phyloP scores from a whole-genome alignment of 2,329 filamentous ascomycete genomes.

The Talaromyces atroroseus region DNA sequence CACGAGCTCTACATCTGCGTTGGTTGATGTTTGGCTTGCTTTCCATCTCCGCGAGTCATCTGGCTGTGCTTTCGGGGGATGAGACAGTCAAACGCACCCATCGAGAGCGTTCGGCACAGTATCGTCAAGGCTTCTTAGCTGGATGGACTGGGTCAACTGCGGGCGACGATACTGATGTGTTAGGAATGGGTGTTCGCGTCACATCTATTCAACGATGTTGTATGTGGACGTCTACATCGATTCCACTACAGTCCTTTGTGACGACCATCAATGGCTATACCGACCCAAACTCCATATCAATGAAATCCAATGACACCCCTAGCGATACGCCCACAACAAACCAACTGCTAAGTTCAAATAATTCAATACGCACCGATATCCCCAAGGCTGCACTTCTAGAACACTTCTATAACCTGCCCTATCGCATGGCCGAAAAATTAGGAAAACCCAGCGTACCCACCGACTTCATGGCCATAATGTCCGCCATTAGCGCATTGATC shows the following conservation, averaged over 20 bases:
- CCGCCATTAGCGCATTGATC: not conserved
- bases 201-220: not conserved
- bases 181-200: not conserved
- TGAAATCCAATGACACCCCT: too few relatives aligned
- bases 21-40: slow-evolving; percentile 9
- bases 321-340: not conserved
- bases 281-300: not conserved
- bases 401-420: not conserved
- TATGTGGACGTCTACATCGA: not conserved
- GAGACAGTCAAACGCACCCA: not conserved
- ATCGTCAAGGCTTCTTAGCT: not conserved
- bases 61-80: not conserved
- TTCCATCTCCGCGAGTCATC: slow-evolving; percentile 5
- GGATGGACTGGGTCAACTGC: not conserved
- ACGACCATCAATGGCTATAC: not conserved
- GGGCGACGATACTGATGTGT: not conserved
- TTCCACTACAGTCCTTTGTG: not conserved
- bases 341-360: not conserved
- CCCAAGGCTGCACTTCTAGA: not conserved
- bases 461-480: slow-evolving; percentile 4
- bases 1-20: not conserved
- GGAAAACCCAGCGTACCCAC: not conserved
- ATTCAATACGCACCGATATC: not conserved
- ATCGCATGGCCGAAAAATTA: slow-evolving; percentile 8
- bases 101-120: not conserved